These are phyloP conservation scores for Talaromyces albobiverticillius DNA, from an alignment of 2,329 filamentous ascomycete genomes.

Conservation along the genomic window DNA sequence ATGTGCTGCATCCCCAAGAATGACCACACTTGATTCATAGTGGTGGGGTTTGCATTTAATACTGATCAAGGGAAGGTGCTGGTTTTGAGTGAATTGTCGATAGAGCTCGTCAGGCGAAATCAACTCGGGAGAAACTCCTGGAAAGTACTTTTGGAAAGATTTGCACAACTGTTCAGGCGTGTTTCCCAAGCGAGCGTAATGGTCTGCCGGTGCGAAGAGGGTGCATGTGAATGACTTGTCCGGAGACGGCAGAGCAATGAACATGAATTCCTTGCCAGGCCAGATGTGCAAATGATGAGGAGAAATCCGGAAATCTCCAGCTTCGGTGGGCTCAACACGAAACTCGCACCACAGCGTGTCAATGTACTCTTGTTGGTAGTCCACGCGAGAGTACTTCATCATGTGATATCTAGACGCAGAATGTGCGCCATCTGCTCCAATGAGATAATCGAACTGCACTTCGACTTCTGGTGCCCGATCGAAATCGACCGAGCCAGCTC, in stretches of 20 bases:
- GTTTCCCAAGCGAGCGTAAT: slow-evolving; percentile 67
- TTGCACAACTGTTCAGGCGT: slow-evolving; percentile 68
- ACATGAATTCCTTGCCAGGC: slow-evolving; percentile 94
- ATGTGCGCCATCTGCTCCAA: slow-evolving; percentile 93
- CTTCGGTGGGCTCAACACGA: slow-evolving; percentile 60
- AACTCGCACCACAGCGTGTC: slow-evolving; percentile 98
- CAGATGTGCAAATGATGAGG: slow-evolving; percentile 96
- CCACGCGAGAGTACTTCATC: slow-evolving; percentile 91
- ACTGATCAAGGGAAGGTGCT: slow-evolving; percentile 87
- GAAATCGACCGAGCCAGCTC: slow-evolving; percentile 23
- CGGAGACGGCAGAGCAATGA: slow-evolving; percentile 88
- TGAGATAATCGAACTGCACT: slow-evolving; percentile 84
- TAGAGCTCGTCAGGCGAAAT: slow-evolving; percentile 63
- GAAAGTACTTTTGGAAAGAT: slow-evolving; percentile 84
- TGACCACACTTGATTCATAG: slow-evolving; percentile 70
- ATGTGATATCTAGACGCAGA: slow-evolving; percentile 86
- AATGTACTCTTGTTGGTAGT: slow-evolving; percentile 92
- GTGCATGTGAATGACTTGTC: slow-evolving; percentile 95
- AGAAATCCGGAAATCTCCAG: slow-evolving; percentile 70
- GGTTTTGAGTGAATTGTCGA: slow-evolving; percentile 74
- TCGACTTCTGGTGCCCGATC: slow-evolving; percentile 68
- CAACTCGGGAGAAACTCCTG: slow-evolving; percentile 68
- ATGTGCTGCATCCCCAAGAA: slow-evolving; percentile 91
- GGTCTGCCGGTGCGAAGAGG: slow-evolving; percentile 73
- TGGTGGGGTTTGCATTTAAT: slow-evolving; percentile 92